Evolutionary conservation across 176 grass and related monocot genomes (phyloP), one percentile per base, ranked within the genome.

Genomic region (Panicum miliaceum): DNA sequence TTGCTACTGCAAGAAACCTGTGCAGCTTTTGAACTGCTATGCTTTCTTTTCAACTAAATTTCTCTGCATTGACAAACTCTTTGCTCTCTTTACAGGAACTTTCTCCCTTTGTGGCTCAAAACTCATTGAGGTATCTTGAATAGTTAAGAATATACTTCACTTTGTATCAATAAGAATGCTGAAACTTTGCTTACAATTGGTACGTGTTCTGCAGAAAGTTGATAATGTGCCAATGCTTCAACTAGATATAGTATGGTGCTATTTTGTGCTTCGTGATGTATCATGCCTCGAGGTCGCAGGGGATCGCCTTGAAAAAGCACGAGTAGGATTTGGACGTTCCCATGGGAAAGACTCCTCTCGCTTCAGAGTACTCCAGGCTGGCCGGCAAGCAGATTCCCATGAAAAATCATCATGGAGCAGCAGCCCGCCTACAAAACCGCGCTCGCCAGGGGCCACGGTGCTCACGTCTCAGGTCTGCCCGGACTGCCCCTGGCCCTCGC

Each of bases 151-250:
- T 79, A 34, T 73, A 80, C 7, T 79, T 79, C 73, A 73, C 57
- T 4, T 57, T 75, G 26, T 90, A 57, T 64, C 73, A 75, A 62
- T 76, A 53, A 36, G 15, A 58, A 8, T 80, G 59, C 34, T 80
- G 59, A 73, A 87, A 45, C 43, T 83, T 73, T 84, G 78, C 84
- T 87, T 83, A 81, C 19, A 60, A 29, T 78, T 25, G 3, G 10
- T 83, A 12, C 42, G 27, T 82, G 36, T 88, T 75, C 23, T 78
- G 83, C 85, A 96, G 96, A 93, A 88, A 76, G 91, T 99, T 87
- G 96, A 99, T 86, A 99, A 99, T 78, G 77, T 94, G 57, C 93
- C 96, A 12, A 92, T 99, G 84, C 96, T 99, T 88, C 91, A 99
- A 87, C 78, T 99, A 54, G 93, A 99, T 91, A 95, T 87, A 84